phyloP scores from a whole-genome alignment of 495 filamentous ascomycete genomes.

The Durotheca rogersii region DNA sequence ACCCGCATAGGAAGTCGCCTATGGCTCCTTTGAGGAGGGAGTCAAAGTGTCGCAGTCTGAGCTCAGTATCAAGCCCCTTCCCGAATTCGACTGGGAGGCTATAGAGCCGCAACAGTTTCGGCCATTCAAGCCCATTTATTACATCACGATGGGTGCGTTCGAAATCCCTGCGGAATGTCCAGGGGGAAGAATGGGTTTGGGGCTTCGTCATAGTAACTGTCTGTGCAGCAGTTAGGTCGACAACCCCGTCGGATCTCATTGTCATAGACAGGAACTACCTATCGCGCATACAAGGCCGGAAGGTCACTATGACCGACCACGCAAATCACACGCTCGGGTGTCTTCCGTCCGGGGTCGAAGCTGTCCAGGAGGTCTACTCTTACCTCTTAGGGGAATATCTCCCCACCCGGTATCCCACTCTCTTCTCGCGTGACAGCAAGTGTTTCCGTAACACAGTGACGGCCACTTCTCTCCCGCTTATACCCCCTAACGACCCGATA shows the following conservation, averaged over 20 bases:
- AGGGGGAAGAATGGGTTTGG: background rate
- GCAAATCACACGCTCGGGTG: constrained; percentile 48
- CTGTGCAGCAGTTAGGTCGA: constrained; percentile 45
- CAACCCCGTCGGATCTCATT: constrained; percentile 62
- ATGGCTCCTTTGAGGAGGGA: background rate
- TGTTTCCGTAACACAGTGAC: constrained; percentile 51
- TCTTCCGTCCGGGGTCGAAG: constrained; percentile 44
- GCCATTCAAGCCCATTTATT: constrained; percentile 70
- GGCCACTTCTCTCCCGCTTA: constrained; percentile 43
- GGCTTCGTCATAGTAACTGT: background rate
- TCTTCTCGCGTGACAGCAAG: constrained; percentile 50
- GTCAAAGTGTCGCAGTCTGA: background rate
- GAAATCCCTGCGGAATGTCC: background rate
- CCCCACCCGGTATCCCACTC: constrained; percentile 62
- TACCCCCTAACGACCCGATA: constrained; percentile 27
- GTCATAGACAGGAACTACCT: constrained; percentile 66
- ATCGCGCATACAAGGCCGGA: constrained; percentile 55
- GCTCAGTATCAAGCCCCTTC: constrained; percentile 52
- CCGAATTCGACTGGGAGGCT: constrained; percentile 59
- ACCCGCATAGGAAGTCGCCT: background rate
- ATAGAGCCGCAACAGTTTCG: constrained; percentile 62
- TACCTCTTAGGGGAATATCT: constrained; percentile 65
- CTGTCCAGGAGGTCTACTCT: constrained; percentile 65
- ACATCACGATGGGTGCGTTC: constrained; percentile 70
- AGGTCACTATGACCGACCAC: constrained; percentile 50